Evolutionary conservation across 495 filamentous ascomycete genomes (phyloP).

Genomic region (Aspergillus conjunctus): DNA sequence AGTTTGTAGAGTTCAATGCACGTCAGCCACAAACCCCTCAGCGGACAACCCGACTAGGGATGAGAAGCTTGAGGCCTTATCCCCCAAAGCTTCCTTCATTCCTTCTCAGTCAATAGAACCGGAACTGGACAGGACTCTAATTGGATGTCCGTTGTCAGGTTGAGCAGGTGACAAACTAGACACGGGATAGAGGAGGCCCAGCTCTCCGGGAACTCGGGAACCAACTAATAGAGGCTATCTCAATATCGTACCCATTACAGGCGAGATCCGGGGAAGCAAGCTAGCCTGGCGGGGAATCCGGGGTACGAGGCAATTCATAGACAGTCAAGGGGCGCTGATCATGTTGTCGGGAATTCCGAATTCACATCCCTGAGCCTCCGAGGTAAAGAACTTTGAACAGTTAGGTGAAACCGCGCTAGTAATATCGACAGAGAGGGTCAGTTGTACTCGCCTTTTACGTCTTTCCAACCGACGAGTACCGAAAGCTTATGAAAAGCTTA

Average conservation of each 20-base stretch:
- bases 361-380: neutral
- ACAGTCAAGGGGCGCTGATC: neutral
- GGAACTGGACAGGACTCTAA: neutral
- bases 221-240: too few species aligned
- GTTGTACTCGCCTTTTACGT: too few species aligned
- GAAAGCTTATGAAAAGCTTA: too few species aligned
- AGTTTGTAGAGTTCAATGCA: neutral
- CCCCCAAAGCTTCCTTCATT: neutral
- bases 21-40: neutral
- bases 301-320: neutral
- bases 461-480: too few species aligned
- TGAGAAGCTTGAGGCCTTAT: neutral
- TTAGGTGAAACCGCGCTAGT: too few species aligned
- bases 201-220: too few species aligned
- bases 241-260: neutral
- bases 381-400: too few species aligned
- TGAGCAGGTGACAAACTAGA: too few species aligned
- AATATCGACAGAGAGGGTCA: too few species aligned
- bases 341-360: neutral
- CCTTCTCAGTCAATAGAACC: neutral
- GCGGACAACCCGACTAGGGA: neutral
- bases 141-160: too few species aligned
- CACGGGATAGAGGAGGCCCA: too few species aligned
- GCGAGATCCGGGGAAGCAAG: neutral
- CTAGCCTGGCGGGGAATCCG: neutral